These are phyloP conservation scores for Ogataea wickerhamii DNA, from an alignment of 805 yeast genomes.

Conservation along the genomic window DNA sequence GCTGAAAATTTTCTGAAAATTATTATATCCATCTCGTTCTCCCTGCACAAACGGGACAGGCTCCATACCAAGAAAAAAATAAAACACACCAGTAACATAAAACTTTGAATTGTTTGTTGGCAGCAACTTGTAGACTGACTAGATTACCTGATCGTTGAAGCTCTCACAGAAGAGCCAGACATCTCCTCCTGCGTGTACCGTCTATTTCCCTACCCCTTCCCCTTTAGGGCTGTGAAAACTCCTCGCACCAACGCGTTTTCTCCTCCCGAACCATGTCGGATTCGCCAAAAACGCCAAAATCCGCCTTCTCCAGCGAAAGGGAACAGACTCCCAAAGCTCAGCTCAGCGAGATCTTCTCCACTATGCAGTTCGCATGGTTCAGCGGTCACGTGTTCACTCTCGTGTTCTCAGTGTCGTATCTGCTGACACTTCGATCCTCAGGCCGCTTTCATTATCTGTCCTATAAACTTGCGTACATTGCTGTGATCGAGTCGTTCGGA, in stretches of 20 bases:
- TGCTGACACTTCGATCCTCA: constrained; percentile 32
- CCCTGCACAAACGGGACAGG: constrained; percentile 1
- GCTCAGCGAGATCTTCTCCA: constrained; percentile 27
- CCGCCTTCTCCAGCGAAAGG: constrained; percentile 8
- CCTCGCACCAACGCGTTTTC: too few species aligned
- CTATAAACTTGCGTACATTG: constrained; percentile 59
- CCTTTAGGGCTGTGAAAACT: too few species aligned
- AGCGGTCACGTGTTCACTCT: constrained; percentile 52
- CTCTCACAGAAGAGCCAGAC: too few species aligned
- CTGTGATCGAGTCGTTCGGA: constrained; percentile 70
- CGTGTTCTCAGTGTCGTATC: constrained; percentile 37
- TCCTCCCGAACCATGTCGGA: constrained; percentile 2
- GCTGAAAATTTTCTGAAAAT: too few species aligned
- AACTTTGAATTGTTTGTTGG: not conserved
- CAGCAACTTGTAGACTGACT: too few species aligned
- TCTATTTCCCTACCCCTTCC: too few species aligned
- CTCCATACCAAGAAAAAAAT: too few species aligned
- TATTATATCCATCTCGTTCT: too few species aligned
- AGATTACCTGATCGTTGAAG: too few species aligned
- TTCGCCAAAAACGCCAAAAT: constrained; percentile 3
- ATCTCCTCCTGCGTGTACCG: too few species aligned
- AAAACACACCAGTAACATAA: constrained; percentile 1
- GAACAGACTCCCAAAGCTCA: constrained; percentile 10
- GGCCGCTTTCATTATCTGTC: constrained; percentile 38
- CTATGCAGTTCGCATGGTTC: constrained; percentile 78